Base-by-base conservation (phyloP, 148 eudicot species). In the Cornus florida region DNA sequence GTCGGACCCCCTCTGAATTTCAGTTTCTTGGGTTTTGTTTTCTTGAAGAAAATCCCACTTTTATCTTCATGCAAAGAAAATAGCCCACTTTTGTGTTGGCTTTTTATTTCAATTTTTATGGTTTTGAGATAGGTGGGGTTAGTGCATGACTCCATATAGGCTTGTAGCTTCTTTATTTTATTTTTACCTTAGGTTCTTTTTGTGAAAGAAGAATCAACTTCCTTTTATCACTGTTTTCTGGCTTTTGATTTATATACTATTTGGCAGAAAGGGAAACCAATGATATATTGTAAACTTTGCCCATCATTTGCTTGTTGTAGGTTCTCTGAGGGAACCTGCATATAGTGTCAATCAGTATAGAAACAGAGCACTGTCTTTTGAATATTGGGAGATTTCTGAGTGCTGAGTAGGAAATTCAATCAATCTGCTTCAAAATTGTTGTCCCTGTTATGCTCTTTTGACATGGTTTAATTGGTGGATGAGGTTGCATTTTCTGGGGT, bases 261-360 rank as follows among this genome's bases (percentile, higher is more conserved):
- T 80, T 72, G 85, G 76, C 75, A 78, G 78, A 87, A 87, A 82
- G 84, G 77, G 88, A 69, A 78, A 79, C 84, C 89, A 87, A 89
- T 86, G 86, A 89, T 85, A 83, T 84, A 64, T 73, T 75, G 60
- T 82, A 72, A 80, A 69, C 74, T 77, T 78, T 73, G 75, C 73
- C 57, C 17, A 78, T 28, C 75, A 82, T 43, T 70, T 31, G 19
- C 79, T 88, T 86, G 91, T 81, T 89, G 87, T 87, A 86, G 88
- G 77, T 77, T 82, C 75, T 80, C 83, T 80, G 79, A 86, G 90
- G 78, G 83, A 84, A 78, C 81, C 84, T 69, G 76, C 88, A 83
- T 79, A 73, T 79, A 50, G 83, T 69, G 28, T 66, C 71, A 43
- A 66, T 38, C 22, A 39, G 7, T 75, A 67, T 16, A 62, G 48